Base-by-base conservation (phyloP, 1,139 yeast genomes). In the Petasospora fabianii region DNA sequence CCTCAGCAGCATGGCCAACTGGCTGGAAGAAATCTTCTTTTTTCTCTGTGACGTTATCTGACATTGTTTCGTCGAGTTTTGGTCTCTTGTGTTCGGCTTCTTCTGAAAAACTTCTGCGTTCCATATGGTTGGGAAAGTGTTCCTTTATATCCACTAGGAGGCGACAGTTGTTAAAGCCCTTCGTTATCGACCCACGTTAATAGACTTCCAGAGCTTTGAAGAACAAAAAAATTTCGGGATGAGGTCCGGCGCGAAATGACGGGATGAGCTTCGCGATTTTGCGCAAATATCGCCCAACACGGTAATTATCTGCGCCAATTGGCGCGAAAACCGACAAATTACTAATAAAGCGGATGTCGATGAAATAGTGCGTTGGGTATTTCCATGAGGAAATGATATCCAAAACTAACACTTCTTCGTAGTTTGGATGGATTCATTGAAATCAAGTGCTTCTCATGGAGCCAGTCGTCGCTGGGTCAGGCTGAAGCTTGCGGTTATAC, bases 1-100 rank as follows among this genome's bases (percentile, higher is more conserved):
- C 65, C 48, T 70, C 67, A 10, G 73, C 84, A 41, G 75, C 75
- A 32, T 75, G 75, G 32, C 86, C 86, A 14, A 80, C 83, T 12
- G 75, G 66, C 31, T 71, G 65, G 51, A 80, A 80, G 36, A 76
- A 57, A 18, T 70, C 68, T 43, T 70, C 71, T 20, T 59, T 49
- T 36, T 61, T 44, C 24, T 39, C 38, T 27, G n/a, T n/a, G n/a
- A n/a, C n/a, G n/a, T n/a, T n/a, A n/a, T 46, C 43, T 35, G 36
- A 22, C 43, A 38, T 38, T 12, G 24, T 27, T n/a, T 38, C 34
- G 17, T 39, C 36, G 11, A 43, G 32, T 19, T 41, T 44, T 13
- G 35, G 38, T 35, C 35, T 41, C 34, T 44, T 44, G 20, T n/a
- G 27, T 13, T 30, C 26, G 12, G 26, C 12, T 12, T 30, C 32